Evolutionary conservation across 1,139 yeast genomes (phyloP), one percentile per base, ranked within the genome.

Genomic region (Ogataea hybrid): DNA sequence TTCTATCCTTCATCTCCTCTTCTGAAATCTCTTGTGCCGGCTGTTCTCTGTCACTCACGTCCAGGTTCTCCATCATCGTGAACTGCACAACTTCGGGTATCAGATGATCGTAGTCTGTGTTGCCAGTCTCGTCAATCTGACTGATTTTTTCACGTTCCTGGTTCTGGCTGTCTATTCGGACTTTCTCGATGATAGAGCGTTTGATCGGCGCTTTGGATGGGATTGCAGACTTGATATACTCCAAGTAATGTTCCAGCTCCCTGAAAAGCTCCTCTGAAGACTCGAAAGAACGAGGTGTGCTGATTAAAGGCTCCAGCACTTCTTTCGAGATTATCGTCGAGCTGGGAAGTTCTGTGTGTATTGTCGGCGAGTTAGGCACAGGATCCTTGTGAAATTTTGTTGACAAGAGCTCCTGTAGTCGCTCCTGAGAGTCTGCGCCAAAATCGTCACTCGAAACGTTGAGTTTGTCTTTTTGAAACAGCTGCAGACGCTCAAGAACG

Each of bases 81-180:
- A 39, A 32, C 30, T 57, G 58, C n/a, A 55, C 37, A 2, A 57
- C 50, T 34, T 59, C 61, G 0, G 56, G 56, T 7, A 59, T 44
- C 28, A 44, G 43, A 2, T 29, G 5, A 39, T 58, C 61, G 5
- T 42, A 28, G 12, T 40, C 40, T 4, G 20, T 22, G 7, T 32
- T 16, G n/a, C 6, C 16, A 6, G 28, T 30, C 3, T 32, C 21
- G 22, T 31, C 32, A 4, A 39, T 10, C 25, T 46, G 42, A 4
- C 41, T n/a, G 20, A 54, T 38, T 25, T 44, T 50, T 15, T 46
- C 48, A 10, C 28, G 39, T 32, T 57, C 62, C 10, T 35, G 42
- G 3, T 48, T 47, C 22, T 49, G 46, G 11, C 39, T 46, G 2
- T 50, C 51, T 10, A 39, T 34, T 11, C 47, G 46, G 9, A 57